Evolutionary conservation across 2,329 filamentous ascomycete genomes (phyloP).

Genomic region (Diplodia sapinea): DNA sequence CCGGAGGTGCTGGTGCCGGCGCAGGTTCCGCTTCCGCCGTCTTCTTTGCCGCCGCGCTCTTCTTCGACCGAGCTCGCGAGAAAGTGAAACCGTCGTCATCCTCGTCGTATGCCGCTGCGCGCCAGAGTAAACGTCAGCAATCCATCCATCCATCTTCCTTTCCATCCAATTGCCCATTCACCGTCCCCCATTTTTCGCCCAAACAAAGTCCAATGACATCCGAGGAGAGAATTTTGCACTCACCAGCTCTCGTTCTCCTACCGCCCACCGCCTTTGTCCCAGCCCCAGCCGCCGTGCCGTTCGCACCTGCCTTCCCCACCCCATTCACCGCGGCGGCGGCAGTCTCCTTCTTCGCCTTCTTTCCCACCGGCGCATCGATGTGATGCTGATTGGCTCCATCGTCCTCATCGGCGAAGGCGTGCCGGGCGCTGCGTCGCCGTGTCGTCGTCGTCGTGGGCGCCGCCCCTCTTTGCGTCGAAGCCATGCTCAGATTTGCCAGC

Average conservation of each 20-base stretch:
- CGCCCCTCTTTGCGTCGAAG: constrained; percentile 49
- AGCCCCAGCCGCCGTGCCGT: constrained; percentile 36
- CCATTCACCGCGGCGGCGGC: neutral
- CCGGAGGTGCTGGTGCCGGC: constrained; percentile 28
- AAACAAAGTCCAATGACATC: neutral
- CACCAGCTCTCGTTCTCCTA: constrained; percentile 46
- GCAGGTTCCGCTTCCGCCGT: constrained; percentile 34
- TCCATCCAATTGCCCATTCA: constrained; percentile 11
- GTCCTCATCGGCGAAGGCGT: constrained; percentile 47
- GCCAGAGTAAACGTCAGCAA: constrained; percentile 32
- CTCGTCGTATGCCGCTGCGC: constrained; percentile 51
- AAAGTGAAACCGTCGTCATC: constrained; percentile 58
- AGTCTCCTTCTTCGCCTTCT: constrained; percentile 47
- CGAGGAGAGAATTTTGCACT: constrained; percentile 32
- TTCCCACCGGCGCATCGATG: constrained; percentile 52
- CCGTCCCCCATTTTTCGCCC: neutral
- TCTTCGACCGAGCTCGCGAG: constrained; percentile 43
- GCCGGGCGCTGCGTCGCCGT: constrained; percentile 55
- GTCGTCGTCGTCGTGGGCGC: constrained; percentile 36
- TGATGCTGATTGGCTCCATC: constrained; percentile 4
- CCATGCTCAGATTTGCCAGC: constrained; percentile 56
- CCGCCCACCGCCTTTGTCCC: constrained; percentile 41
- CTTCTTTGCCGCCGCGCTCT: constrained; percentile 39
- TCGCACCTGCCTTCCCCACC: constrained; percentile 33
- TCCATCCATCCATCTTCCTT: neutral